Base-by-base conservation (phyloP, 2,329 filamentous ascomycete genomes). In the Penicillium aurantiogriseum region DNA sequence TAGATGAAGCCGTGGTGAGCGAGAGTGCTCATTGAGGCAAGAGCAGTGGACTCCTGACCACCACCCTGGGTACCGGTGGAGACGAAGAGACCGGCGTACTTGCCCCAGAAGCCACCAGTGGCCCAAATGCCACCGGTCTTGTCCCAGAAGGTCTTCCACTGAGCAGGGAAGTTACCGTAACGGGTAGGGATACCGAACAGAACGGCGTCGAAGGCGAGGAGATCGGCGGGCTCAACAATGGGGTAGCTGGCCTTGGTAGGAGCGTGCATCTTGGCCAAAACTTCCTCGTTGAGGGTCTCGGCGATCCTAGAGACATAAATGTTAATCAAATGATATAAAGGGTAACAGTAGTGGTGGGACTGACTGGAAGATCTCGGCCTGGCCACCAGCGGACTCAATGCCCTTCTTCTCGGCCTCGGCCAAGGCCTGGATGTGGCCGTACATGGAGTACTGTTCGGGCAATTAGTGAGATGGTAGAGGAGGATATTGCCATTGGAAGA, bases 81-180 rank as follows among this genome's bases (percentile, higher is more conserved):
- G 76, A 99, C 79, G 84, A 99, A 99, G 61, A 97, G 65, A 70
- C 93, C 93, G 54, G 89, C 93, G 71, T 91, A 88, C 83, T 97
- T 97, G 80, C 92, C 92, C 78, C 82, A 86, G 82, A 84, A 92
- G 66, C 81, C 86, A 62, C 93, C 93, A 15, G 78, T 76, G 60
- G 83, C 79, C 94, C 94, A 97, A 77, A 94, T 89, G 67, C 84
- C 82, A 71, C 93, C 93, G 25, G 91, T 92, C 78, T 85, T 84
- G 82, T 99, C 94, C 90, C 92, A 95, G 74, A 80, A 81, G 54
- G 75, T 77, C 83, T 94, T 97, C 90, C 90, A 97, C 80, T 99
- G 94, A 19, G 88, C 90, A 48, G 93, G 92, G 84, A 96, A 96
- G 86, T 95, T 97, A 69, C 94, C 94, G 80, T 91, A 99, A 66